Conservation (phyloP, 192 early-diverging fungal genomes). For the Linnemannia hyalina region DNA sequence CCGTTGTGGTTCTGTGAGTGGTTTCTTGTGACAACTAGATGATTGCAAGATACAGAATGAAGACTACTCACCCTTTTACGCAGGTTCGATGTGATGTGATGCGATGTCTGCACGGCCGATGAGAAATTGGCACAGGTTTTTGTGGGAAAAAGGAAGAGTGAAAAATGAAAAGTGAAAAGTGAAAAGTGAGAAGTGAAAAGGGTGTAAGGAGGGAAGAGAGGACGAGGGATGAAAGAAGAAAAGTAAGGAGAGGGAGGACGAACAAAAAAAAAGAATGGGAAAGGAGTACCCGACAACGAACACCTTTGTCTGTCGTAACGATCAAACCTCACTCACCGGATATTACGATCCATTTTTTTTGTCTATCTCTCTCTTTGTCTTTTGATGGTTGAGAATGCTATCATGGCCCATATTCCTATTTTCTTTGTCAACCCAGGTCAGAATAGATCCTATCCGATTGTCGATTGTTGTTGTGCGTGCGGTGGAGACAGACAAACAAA, state of each 20-base stretch:
- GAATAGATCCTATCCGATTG: constrained; percentile 2
- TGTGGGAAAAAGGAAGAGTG: background rate
- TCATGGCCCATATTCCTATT: background rate
- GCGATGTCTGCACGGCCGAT: background rate
- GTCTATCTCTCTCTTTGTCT: background rate
- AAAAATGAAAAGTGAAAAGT: background rate
- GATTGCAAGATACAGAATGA: background rate
- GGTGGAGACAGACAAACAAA: no score
- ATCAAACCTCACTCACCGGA: background rate
- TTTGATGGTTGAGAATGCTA: background rate
- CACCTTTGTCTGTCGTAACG: background rate
- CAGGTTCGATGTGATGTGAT: background rate
- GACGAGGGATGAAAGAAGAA: background rate
- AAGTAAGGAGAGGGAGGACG: background rate
- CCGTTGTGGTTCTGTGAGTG: background rate
- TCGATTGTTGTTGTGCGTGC: no score
- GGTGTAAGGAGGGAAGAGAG: background rate
- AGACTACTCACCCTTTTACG: background rate
- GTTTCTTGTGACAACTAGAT: background rate
- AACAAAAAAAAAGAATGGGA: background rate
- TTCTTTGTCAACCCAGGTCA: background rate
- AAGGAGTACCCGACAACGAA: background rate
- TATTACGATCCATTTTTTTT: background rate
- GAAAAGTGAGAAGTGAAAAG: background rate
- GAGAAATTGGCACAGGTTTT: background rate